phyloP scores from a whole-genome alignment of 202 grass and related monocot genomes.

The Panicum hallii region DNA sequence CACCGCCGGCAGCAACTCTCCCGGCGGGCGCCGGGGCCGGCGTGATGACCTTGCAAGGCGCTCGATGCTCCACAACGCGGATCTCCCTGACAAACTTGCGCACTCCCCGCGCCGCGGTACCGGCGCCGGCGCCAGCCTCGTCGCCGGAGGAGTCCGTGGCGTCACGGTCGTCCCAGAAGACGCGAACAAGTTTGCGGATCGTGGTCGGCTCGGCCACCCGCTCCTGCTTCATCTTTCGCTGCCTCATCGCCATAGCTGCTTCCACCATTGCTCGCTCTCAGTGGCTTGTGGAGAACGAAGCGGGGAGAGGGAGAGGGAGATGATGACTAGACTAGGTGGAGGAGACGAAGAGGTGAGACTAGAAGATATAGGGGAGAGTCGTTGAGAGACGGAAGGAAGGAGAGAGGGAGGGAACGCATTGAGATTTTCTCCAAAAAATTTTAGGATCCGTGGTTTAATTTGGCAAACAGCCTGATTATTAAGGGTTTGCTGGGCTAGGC shows the following conservation, averaged over 20 bases:
- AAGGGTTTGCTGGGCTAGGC: background rate
- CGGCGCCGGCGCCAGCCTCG: background rate
- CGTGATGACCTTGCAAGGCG: background rate
- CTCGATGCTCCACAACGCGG: background rate
- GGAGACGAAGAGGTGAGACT: background rate
- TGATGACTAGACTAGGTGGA: no score
- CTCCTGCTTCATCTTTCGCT: background rate
- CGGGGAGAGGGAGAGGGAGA: background rate
- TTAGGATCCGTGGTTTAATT: background rate
- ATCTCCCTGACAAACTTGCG: constrained; percentile 20
- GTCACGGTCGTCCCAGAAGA: constrained; percentile 44
- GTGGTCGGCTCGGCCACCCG: background rate
- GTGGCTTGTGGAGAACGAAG: background rate
- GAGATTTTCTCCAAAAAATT: background rate
- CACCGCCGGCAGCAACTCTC: background rate
- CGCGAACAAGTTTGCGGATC: background rate
- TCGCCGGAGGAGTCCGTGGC: constrained; percentile 57
- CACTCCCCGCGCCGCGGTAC: background rate
- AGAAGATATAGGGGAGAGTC: background rate
- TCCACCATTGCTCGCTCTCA: background rate
- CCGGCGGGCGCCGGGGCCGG: background rate
- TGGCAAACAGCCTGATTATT: constrained; percentile 22
- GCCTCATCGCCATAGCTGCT: background rate
- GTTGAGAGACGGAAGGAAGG: background rate
- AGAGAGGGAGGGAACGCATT: background rate